Base-by-base conservation (phyloP, 2,329 filamentous ascomycete species). In the Epichloe elymi region DNA sequence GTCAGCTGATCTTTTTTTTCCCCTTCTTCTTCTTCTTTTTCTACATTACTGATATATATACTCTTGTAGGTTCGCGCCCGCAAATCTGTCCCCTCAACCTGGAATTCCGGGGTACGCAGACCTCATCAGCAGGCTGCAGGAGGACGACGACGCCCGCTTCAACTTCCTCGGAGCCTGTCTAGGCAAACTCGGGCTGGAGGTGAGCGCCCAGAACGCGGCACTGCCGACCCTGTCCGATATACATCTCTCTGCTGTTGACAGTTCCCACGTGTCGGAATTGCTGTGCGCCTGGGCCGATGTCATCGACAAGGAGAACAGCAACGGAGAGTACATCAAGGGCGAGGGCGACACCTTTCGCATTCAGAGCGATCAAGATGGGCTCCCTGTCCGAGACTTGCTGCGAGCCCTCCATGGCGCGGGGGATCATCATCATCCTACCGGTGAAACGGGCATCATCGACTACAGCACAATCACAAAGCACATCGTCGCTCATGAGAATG, bases 291-390 rank as follows among this genome's bases (percentile, higher is more conserved):
- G 82, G 74, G 73, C 79, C 54, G 82, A 87, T 40, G 78, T 85
- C 54, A 79, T 89, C 56, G 77, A 78, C 51, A 76, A 71, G 30
- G 79, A 85, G 48, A 76, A 82, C 39, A n/a, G n/a, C n/a, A 79
- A 77, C 2, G 75, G 84, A 52, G 81, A 88, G 57, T 82, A 83
- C 60, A 83, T 97, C 62, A 83, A 81, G 59, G 88, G 81, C 51
- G 87, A 90, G 56, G 83, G 85, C 54, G 91, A 97, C 60, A 85
- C 79, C 0, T 97, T 97, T 63, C 80, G 82, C 50, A 70, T 96
- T 36, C 79, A 90, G 59, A 85, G 81, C 44, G 75, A 80, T 5
- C 74, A 76, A 11, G 80, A 79, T 1, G 70, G 73, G 23, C 83
- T 80, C 76, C 76, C 72, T 14, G 67, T 85, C 56, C 69, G 69